phyloP scores from a whole-genome alignment of 768 basidiomycete species.

The Serendipita vermifera region DNA sequence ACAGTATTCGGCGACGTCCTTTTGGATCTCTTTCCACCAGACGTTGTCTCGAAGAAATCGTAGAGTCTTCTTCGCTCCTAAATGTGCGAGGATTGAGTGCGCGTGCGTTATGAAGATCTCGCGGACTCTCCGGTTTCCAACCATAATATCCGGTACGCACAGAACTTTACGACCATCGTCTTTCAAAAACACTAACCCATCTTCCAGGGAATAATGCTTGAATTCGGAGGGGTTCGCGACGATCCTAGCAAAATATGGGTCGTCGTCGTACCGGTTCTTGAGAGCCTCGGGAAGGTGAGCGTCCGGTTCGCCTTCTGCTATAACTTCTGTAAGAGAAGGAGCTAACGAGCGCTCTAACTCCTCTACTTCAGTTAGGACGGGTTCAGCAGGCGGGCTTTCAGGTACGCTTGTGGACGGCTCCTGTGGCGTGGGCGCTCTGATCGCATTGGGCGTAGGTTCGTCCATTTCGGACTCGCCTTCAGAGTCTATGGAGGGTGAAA shows the following conservation, averaged over 20 bases:
- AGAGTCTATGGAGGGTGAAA: no score
- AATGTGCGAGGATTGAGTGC: conserved; percentile 29
- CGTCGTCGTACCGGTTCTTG: conserved; percentile 14
- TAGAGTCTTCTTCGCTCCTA: conserved; percentile 26
- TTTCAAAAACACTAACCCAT: conserved; percentile 8
- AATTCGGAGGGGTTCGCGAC: conserved; percentile 8
- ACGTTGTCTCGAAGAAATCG: conserved; percentile 24
- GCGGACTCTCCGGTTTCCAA: conserved; percentile 12
- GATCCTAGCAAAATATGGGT: conserved; percentile 22
- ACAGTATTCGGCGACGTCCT: conserved; percentile 33
- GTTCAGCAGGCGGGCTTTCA: neutral
- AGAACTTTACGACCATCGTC: conserved; percentile 18
- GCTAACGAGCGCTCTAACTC: neutral
- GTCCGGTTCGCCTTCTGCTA: conserved; percentile 8
- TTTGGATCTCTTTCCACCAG: conserved; percentile 30
- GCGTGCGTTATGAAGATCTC: conserved; percentile 29
- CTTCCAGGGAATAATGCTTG: conserved; percentile 9
- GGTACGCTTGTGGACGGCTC: neutral
- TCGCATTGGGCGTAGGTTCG: neutral
- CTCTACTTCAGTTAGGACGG: neutral
- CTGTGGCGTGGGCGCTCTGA: neutral
- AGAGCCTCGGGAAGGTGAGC: conserved; percentile 15
- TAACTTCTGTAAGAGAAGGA: conserved; percentile 1
- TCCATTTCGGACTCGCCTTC: neutral
- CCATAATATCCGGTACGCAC: conserved; percentile 10